A percentile compares a stretch with the other conserved stretches of the same genome.
Evolutionary conservation across 768 basidiomycete species (phyloP).

Genomic region (Brasilioporus rufonigricans): DNA sequence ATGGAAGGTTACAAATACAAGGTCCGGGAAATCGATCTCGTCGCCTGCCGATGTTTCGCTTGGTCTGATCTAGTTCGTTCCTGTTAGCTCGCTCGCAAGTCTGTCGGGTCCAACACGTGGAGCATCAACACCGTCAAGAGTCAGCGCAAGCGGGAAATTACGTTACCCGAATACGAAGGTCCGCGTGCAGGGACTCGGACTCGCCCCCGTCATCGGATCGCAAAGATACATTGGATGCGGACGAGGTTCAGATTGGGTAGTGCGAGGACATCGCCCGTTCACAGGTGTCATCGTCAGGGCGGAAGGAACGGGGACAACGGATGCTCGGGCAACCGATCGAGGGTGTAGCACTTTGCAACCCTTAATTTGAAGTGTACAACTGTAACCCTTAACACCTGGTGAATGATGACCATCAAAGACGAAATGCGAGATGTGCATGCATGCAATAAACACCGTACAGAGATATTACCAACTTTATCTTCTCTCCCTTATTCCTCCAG

Average conservation of each 20-base stretch:
- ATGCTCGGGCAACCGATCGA: conserved; percentile 1
- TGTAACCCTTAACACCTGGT: not conserved
- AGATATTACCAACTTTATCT: conserved; percentile 19
- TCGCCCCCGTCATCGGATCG: conserved; percentile 6
- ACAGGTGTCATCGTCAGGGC: not conserved
- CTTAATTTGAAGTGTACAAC: not conserved
- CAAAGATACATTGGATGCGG: conserved; percentile 1
- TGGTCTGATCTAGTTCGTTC: not conserved
- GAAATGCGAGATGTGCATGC: not conserved
- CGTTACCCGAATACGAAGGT: conserved; percentile 5
- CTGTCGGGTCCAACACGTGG: conserved; percentile 8
- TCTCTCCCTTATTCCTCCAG: conserved; percentile 28
- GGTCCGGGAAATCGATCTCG: not conserved
- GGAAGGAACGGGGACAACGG: conserved; percentile 8
- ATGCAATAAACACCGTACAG: not conserved
- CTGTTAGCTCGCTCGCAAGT: conserved; percentile 3
- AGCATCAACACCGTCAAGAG: conserved; percentile 6
- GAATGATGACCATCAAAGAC: not conserved
- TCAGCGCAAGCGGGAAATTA: conserved; percentile 9
- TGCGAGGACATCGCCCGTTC: conserved; percentile 12
- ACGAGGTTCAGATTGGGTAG: conserved; percentile 3
- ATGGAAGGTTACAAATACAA: conserved; percentile 16
- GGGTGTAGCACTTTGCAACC: no score
- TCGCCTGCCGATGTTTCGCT: no score
- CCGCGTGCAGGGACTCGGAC: not conserved